Evolutionary conservation across 1,284 basidiomycete species (phyloP).

Genomic region (Ceratobasidium sp.): DNA sequence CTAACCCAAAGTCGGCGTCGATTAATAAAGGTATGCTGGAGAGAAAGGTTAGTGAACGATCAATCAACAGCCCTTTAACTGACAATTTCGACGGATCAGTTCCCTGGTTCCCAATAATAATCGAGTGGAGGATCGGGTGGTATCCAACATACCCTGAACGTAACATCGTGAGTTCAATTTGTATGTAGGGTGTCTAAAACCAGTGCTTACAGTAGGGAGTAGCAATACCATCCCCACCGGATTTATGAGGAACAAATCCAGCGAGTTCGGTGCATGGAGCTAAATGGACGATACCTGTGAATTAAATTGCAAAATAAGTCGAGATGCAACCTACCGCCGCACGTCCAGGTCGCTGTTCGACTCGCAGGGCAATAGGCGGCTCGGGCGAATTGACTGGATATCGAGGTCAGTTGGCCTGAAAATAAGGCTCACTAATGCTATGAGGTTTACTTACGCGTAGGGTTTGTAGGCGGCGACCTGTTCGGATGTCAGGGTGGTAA

Average conservation of each 20-base stretch:
- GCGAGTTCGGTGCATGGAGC: slow-evolving; percentile 43
- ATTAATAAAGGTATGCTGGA: slow-evolving; percentile 19
- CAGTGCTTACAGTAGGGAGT: slow-evolving; percentile 37
- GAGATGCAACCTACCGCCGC: slow-evolving; percentile 10
- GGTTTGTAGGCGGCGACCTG: slow-evolving; percentile 18
- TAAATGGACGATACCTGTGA: slow-evolving; percentile 36
- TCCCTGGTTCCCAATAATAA: slow-evolving; percentile 48
- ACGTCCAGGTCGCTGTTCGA: slow-evolving; percentile 35
- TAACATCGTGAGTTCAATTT: not conserved
- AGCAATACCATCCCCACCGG: slow-evolving; percentile 47
- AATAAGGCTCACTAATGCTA: not conserved
- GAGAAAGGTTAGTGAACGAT: not conserved
- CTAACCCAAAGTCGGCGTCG: slow-evolving; percentile 7
- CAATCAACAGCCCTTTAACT: not conserved
- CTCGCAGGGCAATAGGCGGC: slow-evolving; percentile 33
- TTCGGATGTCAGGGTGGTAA: not conserved
- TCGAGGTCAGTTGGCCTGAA: not conserved
- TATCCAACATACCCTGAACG: slow-evolving; percentile 38
- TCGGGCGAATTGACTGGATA: slow-evolving; percentile 9
- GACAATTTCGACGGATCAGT: slow-evolving; percentile 47
- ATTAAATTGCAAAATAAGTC: not conserved
- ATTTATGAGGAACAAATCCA: slow-evolving; percentile 45
- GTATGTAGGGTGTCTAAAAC: not conserved
- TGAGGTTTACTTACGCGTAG: slow-evolving; percentile 10
- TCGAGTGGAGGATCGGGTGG: slow-evolving; percentile 13